Conservation (phyloP, 2,329 filamentous ascomycete species). For the Aspergillus tanneri region DNA sequence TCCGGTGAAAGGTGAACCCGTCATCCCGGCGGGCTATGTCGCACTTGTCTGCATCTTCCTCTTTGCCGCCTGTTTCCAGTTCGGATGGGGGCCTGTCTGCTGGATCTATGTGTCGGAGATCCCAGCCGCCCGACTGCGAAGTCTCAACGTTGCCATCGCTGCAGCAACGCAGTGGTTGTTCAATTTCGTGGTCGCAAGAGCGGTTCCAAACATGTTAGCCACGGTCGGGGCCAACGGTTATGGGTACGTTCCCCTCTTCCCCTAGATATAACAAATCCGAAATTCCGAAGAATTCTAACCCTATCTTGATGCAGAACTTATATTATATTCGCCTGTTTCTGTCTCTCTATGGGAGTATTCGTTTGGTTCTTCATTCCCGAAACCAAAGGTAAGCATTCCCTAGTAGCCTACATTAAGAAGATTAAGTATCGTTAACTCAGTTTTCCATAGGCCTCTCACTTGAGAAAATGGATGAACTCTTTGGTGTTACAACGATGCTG, state of each 20-base stretch:
- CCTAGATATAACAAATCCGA: conserved; percentile 20
- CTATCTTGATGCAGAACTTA: conserved; percentile 55
- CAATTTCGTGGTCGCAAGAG: conserved; percentile 69
- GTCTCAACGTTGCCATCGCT: conserved; percentile 66
- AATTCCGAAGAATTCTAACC: background rate
- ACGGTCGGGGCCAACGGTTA: conserved; percentile 52
- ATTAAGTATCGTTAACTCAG: background rate
- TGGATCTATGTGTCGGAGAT: conserved; percentile 74
- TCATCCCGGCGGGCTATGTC: conserved; percentile 67
- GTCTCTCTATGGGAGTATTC: conserved; percentile 64
- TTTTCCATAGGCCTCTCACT: conserved; percentile 45
- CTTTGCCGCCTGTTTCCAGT: conserved; percentile 69
- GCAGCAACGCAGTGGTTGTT: conserved; percentile 72
- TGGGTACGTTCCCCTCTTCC: conserved; percentile 38
- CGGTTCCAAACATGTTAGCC: conserved; percentile 66
- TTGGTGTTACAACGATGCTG: conserved; percentile 56
- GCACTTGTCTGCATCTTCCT: conserved; percentile 71
- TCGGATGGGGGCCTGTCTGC: conserved; percentile 69
- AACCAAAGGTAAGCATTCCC: conserved; percentile 59
- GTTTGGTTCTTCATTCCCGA: conserved; percentile 70
- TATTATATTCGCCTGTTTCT: conserved; percentile 67
- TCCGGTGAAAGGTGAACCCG: conserved; percentile 53
- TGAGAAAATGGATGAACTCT: conserved; percentile 67
- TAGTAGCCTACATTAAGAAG: background rate
- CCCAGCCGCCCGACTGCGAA: conserved; percentile 64